Evolutionary conservation across 2,329 filamentous ascomycete genomes (phyloP), one percentile per base, ranked within the genome.

Genomic region (Davidsoniella virescens): DNA sequence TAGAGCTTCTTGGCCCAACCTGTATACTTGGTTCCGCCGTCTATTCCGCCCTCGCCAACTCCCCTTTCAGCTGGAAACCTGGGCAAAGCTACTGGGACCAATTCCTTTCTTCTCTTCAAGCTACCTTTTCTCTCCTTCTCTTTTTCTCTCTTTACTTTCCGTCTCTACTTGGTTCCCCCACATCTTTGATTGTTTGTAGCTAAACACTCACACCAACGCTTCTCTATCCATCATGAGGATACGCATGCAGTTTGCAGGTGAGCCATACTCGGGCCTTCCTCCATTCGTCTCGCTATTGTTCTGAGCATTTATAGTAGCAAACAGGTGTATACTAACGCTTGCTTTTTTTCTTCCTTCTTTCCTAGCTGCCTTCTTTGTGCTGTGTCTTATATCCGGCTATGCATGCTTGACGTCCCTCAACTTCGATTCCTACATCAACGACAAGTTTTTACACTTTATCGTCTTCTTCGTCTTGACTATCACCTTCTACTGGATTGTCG

Each of bases 401-500:
- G 74, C 82, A 55, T 87, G 87, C 56, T 82, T 96, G 51, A 80
- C 85, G 29, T 68, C 73, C 38, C 62, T 79, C 50, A 73, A 79
- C 56, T 60, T 77, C 57, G 67, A 67, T 55, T 58, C 65, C 54
- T 63, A 72, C 59, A 75, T 90, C 62, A 87, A 93, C 70, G 88
- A 95, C 73, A 96, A 98, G 66, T 70, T 84, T 60, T 74, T 96
- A 25, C 92, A 96, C 66, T 73, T 84, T 58, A 55, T 87, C 52
- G 88, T 84, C 59, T 96, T 98, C 70, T 94, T 96, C 72, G 62
- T 86, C 57, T 75, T 98, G 49, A 94, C 90, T 14, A 66, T 84
- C 56, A 68, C 76, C 57, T 96, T 96, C 73, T 98, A 98, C 76
- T 98, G 92, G 87, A 84, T 95, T 62, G 68, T 95, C 59, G 92